Percentiles rank a stretch among this genome's conserved stretches.
phyloP scores from a whole-genome alignment of 331 rosid species.

The Cydonia oblonga region DNA sequence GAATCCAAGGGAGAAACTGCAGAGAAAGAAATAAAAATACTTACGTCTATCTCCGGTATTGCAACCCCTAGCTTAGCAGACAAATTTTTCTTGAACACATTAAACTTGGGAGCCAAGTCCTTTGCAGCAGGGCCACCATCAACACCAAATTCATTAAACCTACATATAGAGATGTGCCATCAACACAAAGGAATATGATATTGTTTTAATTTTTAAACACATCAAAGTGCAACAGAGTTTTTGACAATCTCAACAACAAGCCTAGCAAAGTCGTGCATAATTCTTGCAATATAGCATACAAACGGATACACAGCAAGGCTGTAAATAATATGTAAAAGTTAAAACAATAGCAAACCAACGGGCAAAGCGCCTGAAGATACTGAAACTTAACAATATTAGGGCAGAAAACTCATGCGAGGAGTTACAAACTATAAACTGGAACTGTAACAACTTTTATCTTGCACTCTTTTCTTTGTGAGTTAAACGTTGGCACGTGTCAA shows the following conservation, averaged over 20 bases:
- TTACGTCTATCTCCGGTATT: slow-evolving; percentile 54
- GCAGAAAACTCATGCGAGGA: not conserved
- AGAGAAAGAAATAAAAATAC: slow-evolving; percentile 11
- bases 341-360: not conserved
- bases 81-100: slow-evolving; percentile 15
- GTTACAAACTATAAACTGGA: not conserved
- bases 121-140: no score
- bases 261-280: not conserved
- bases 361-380: not conserved
- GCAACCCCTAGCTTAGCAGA: slow-evolving; percentile 44
- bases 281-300: not conserved
- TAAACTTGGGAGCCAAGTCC: no score
- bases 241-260: not conserved
- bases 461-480: not conserved
- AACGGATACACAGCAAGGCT: not conserved
- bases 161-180: slow-evolving; percentile 13
- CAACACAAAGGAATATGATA: slow-evolving; percentile 7
- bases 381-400: not conserved
- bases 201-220: not conserved
- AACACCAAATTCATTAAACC: slow-evolving; percentile 28
- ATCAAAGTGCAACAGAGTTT: not conserved
- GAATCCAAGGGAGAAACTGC: not conserved
- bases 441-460: not conserved
- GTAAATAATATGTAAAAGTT: not conserved
- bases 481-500: not conserved